Conservation (phyloP, 1,139 yeast species). For the Sugiyamaella castrensis region DNA sequence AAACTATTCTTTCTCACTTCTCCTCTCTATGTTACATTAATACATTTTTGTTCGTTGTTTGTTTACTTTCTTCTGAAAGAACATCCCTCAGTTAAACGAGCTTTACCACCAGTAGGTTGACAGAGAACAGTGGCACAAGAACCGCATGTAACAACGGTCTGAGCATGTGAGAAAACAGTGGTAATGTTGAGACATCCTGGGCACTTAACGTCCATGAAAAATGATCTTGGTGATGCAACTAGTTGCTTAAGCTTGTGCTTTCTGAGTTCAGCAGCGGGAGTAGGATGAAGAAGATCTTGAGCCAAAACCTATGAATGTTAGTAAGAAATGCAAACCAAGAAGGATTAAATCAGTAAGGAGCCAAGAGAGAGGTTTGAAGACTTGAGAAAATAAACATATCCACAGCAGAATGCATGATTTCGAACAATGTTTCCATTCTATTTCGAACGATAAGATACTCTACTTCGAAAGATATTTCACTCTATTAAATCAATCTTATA, state of each 20-base stretch:
- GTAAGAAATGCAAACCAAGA: too few species aligned
- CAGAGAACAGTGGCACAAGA: slow-evolving; percentile 97
- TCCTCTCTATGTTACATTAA: slow-evolving; percentile 15
- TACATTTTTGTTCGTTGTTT: slow-evolving; percentile 1
- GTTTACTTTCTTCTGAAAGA: slow-evolving; percentile 98
- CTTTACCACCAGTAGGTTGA: slow-evolving; percentile 99
- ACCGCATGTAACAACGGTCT: slow-evolving; percentile 99
- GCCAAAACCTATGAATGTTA: slow-evolving; percentile 67
- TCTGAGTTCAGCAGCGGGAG: slow-evolving; percentile 92
- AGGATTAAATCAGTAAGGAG: too few species aligned
- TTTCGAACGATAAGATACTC: too few species aligned
- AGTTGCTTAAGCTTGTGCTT: slow-evolving; percentile 97
- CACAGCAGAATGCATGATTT: too few species aligned
- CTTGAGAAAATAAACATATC: too few species aligned
- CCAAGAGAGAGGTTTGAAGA: too few species aligned
- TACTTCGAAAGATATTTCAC: too few species aligned
- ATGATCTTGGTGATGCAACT: slow-evolving; percentile 97
- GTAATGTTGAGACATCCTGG: slow-evolving; percentile 99
- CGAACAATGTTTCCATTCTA: too few species aligned
- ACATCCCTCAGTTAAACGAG: slow-evolving; percentile 98
- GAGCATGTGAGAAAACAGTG: slow-evolving; percentile 99
- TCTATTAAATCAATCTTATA: too few species aligned
- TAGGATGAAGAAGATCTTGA: slow-evolving; percentile 97
- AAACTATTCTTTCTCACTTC: too few species aligned
- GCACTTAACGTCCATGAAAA: slow-evolving; percentile 99